Evolutionary conservation across 2,329 filamentous ascomycete genomes (phyloP), one percentile per base, ranked within the genome.

Genomic region (Aspergillus chevalieri): DNA sequence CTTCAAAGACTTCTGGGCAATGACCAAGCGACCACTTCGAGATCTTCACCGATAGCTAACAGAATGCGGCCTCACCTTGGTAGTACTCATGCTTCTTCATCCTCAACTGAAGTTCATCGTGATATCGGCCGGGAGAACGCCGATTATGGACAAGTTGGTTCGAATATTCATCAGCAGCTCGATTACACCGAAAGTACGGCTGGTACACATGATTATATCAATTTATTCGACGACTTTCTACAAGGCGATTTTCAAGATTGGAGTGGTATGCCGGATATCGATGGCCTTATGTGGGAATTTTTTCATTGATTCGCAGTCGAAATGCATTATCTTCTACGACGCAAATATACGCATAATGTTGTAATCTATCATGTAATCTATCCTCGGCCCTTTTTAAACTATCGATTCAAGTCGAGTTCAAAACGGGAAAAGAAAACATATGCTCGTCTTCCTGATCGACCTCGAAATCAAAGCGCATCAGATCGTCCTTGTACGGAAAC

Each of bases 401-500:
- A 5, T 36, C 34, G 15, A 36, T 36, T 17, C 24, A 42, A 14
- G 19, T 5, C 15, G 15, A 47, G 6, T 17, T 10, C 12, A 41
- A 21, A 17, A 43, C 2, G 12, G 51, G 51, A 49, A 55, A 58
- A 3, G 43, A 33, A 17, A 55, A 58, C 51, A 58, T 53, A 34
- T 55, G 50, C 39, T 71, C 69, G 19, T 78, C 73, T 47, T 48
- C 57, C 5, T 46, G 47, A 24, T 65, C 62, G 1, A 65, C 62
- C 47, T 81, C 77, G 53, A 81, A 80, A 54, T 81, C 78, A 56
- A 80, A 81, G 15, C 78, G 66, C 14, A 70, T 69, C 1, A 81
- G 61, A 49, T 80, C 77, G 46, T 81, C 77, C 15, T 74, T 75
- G 55, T 70, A 81, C 0, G 78, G 78, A 62, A 74, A 78, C 6